Base-by-base conservation (phyloP, 306 rosid species). In the Prunus mira region DNA sequence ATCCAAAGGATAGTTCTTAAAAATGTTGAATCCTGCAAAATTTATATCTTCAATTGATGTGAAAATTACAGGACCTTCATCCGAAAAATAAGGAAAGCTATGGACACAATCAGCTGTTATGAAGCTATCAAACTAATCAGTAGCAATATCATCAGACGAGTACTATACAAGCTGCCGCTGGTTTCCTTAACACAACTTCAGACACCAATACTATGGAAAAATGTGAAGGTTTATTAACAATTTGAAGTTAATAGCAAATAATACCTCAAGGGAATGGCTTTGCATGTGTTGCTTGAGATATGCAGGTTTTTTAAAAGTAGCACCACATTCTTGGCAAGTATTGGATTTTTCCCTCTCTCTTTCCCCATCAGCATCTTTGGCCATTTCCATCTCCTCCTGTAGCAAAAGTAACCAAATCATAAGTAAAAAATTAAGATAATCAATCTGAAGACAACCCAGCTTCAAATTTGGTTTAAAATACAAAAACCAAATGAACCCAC, bases 181-280 rank as follows among this genome's bases (percentile, higher is more conserved):
- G n/a, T 72, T 55, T n/a, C 75, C 43, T 38, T 38, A 71, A 50
- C 8, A 22, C 52, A 3, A 63, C 7, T 12, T 7, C 22, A 63
- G 0, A 28, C 17, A 11, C 18, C 76, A 72, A 32, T 50, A 51
- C 7, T 63, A 7, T 8, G 24, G 6, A 61, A 63, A 1, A 17
- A 65, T 13, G 65, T 14, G 4, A 22, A 41, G 9, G 24, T 66
- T 34, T 34, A 72, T 12, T 15, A 2, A 58, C 15, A 24, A 3
- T 3, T 5, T 11, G 0, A 22, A 24, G 4, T 5, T 14, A 24
- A 51, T 1, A 52, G 14, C 13, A 56, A 80, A 45, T 25, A 65
- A 73, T 92, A 95, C 99, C 97, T 92, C 90, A 51, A 83, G 74
- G 0, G 93, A 89, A 84, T 95, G 99, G 65, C 97, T 86, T 76